These are phyloP conservation scores for rapeseed (Brassica napus) DNA, from an alignment of 345 rosid species.

Conservation along the genomic window DNA sequence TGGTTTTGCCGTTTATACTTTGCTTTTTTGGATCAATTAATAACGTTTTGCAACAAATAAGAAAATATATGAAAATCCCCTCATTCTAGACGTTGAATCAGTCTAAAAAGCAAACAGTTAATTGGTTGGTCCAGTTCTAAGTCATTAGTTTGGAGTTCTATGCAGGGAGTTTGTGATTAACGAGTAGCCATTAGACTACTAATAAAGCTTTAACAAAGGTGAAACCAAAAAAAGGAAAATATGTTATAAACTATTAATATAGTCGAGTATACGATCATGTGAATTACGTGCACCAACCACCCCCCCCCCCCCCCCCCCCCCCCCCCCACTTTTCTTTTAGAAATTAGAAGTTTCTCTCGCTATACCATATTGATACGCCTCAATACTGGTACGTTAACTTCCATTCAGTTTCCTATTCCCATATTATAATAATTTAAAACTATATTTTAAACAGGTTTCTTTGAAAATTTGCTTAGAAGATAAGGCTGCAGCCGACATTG, in stretches of 20 bases:
- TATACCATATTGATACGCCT: constrained; percentile 35
- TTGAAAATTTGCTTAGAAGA: constrained; percentile 8
- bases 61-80: neutral
- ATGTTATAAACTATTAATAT: constrained; percentile 4
- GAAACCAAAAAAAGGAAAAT: neutral
- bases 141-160: constrained; percentile 3
- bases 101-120: neutral
- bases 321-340: constrained; percentile 8
- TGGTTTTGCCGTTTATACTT: neutral
- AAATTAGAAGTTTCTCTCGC: constrained; percentile 11
- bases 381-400: constrained; percentile 26
- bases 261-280: constrained; percentile 12
- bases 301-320: no score
- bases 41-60: neutral
- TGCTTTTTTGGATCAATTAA: neutral
- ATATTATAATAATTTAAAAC: constrained; percentile 13
- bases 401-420: constrained; percentile 23
- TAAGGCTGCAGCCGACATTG: constrained; percentile 32
- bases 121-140: neutral
- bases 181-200: neutral
- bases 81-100: constrained; percentile 3
- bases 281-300: neutral
- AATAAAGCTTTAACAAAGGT: neutral
- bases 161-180: neutral
- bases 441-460: constrained; percentile 25